A percentile compares a stretch with the other conserved stretches of the same genome.
These are phyloP conservation scores for Saccharata proteae DNA, from an alignment of 2,329 filamentous ascomycete genomes.

Conservation along the genomic window DNA sequence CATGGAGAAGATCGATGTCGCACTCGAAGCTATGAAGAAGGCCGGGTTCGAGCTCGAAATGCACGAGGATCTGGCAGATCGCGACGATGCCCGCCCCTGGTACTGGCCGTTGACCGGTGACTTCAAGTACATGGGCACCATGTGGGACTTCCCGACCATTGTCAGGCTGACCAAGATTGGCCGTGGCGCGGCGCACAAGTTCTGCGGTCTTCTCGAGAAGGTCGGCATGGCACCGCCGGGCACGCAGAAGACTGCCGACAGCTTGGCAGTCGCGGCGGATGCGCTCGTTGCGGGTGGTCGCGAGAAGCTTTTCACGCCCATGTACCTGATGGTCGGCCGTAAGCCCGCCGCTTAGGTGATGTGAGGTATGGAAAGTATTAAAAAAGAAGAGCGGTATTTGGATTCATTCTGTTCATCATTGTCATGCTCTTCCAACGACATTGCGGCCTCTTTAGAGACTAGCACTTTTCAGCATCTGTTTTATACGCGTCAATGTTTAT, in stretches of 20 bases:
- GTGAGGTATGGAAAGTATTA: background rate
- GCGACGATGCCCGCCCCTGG: constrained; percentile 70
- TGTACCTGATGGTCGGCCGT: constrained; percentile 92
- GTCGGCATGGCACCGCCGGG: constrained; percentile 65
- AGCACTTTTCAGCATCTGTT: too few species aligned
- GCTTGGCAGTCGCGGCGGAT: constrained; percentile 69
- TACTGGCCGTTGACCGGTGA: constrained; percentile 87
- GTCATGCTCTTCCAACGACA: too few species aligned
- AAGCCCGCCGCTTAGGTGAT: constrained; percentile 50
- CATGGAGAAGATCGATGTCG: constrained; percentile 83
- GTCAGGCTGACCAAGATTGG: constrained; percentile 81
- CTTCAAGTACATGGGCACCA: constrained; percentile 67
- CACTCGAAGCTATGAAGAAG: constrained; percentile 67
- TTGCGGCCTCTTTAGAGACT: too few species aligned
- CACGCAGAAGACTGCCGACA: constrained; percentile 91
- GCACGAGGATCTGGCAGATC: constrained; percentile 75
- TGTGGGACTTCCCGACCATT: constrained; percentile 72
- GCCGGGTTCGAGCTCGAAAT: constrained; percentile 77
- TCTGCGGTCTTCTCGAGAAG: constrained; percentile 65
- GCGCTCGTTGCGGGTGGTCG: constrained; percentile 75
- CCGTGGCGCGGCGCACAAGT: constrained; percentile 59
- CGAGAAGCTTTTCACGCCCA: constrained; percentile 91
- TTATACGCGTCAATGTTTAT: too few species aligned
- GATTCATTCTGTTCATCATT: too few species aligned
- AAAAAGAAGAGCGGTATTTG: too few species aligned